phyloP scores from a whole-genome alignment of 371 early-diverging fungal genomes.

The Lichtheimia corymbifera region DNA sequence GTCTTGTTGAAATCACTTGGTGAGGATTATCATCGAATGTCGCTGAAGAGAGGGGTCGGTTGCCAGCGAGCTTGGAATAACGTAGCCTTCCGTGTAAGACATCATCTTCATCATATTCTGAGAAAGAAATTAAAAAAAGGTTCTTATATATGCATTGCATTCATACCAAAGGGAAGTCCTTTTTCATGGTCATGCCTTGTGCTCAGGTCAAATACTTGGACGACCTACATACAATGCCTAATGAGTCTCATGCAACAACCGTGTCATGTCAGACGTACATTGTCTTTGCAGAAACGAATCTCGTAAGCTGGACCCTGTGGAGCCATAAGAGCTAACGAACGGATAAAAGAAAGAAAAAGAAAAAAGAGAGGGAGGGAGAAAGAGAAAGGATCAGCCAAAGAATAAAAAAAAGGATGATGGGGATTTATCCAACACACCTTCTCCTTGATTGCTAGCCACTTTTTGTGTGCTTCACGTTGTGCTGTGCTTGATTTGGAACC shows the following conservation, averaged over 20 bases:
- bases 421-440: not conserved
- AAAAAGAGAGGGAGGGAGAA: not conserved
- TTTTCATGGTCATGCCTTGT: conserved; percentile 7
- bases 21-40: too few species aligned
- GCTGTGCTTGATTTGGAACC: too few species aligned
- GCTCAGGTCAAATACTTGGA: conserved; percentile 42
- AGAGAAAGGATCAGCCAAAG: not conserved
- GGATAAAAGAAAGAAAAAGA: not conserved
- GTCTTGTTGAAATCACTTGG: too few species aligned
- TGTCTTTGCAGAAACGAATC: conserved; percentile 41
- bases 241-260: not conserved
- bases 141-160: not conserved
- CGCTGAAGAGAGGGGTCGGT: too few species aligned
- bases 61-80: conserved; percentile 24
- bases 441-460: too few species aligned
- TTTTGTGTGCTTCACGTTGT: too few species aligned
- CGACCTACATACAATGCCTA: conserved; percentile 20
- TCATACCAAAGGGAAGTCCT: conserved; percentile 28
- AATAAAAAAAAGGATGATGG: not conserved
- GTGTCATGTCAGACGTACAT: conserved; percentile 17
- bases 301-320: conserved; percentile 33
- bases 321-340: not conserved
- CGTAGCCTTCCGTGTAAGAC: conserved; percentile 31
- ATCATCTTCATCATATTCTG: conserved; percentile 33
- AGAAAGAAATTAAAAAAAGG: too few species aligned